phyloP scores from a whole-genome alignment of 768 basidiomycete genomes.

The Sistotremastrum suecicum region DNA sequence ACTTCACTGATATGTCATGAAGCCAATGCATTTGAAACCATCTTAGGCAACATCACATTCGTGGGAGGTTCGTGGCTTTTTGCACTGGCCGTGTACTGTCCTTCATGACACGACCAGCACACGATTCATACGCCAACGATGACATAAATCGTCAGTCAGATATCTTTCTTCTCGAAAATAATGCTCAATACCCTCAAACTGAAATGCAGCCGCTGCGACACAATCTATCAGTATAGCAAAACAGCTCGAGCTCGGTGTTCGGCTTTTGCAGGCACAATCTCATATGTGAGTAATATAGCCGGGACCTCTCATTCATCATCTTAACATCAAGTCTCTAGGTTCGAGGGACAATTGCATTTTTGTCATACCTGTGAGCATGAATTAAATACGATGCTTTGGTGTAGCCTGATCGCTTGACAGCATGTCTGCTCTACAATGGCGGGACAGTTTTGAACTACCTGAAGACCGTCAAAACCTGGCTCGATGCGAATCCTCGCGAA shows the following conservation, averaged over 20 bases:
- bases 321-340: conserved; percentile 5
- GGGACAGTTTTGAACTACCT: conserved; percentile 34
- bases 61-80: conserved; percentile 15
- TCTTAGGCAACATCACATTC: conserved; percentile 22
- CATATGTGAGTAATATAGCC: conserved; percentile 8
- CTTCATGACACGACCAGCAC: too few relatives aligned
- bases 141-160: too few relatives aligned
- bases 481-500: conserved; percentile 49
- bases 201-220: too few relatives aligned
- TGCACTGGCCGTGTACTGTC: too few relatives aligned
- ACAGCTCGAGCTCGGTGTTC: conserved; percentile 37
- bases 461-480: conserved; percentile 35
- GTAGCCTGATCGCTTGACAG: background rate
- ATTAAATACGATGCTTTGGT: background rate
- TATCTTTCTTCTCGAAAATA: too few relatives aligned
- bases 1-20: conserved; percentile 20
- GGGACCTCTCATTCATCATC: background rate
- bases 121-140: too few relatives aligned
- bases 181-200: too few relatives aligned
- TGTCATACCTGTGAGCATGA: conserved; percentile 46
- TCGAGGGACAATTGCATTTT: conserved; percentile 38
- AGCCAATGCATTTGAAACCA: conserved; percentile 13
- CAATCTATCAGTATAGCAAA: conserved; percentile 18
- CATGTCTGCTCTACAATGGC: conserved; percentile 33
- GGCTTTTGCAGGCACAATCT: conserved; percentile 43